Percentiles rank a stretch among this genome's conserved stretches.
phyloP scores from a whole-genome alignment of 169 alveolate genomes.

The Miamiensis avidus region DNA sequence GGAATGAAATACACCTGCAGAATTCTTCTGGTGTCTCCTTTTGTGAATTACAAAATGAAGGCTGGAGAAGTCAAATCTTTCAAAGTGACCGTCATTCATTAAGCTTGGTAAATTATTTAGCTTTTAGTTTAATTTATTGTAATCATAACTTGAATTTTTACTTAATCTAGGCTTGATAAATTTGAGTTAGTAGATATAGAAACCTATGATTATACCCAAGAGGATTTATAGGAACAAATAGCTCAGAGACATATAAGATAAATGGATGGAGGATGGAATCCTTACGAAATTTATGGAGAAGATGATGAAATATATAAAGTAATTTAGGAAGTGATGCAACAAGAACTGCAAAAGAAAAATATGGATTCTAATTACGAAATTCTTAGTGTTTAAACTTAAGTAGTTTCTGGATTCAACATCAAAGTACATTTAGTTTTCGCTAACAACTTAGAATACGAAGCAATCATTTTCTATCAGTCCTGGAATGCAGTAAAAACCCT shows the following conservation, averaged over 20 bases:
- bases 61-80: neutral
- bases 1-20: neutral
- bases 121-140: too few species aligned
- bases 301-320: neutral
- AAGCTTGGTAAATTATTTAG: neutral
- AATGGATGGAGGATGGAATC: neutral
- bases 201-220: neutral
- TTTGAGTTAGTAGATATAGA: neutral
- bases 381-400: neutral
- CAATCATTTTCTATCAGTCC: neutral
- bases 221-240: neutral
- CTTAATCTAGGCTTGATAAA: neutral
- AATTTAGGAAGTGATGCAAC: neutral
- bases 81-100: neutral
- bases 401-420: neutral
- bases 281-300: neutral
- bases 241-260: neutral
- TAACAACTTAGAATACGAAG: neutral
- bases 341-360: neutral
- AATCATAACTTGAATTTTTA: neutral
- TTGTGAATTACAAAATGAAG: too few species aligned
- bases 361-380: neutral
- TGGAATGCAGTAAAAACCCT: neutral
- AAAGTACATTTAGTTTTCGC: neutral
- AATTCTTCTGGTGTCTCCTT: neutral